Base-by-base conservation (phyloP, 1,139 yeast species). In the Candida sanyaensis region DNA sequence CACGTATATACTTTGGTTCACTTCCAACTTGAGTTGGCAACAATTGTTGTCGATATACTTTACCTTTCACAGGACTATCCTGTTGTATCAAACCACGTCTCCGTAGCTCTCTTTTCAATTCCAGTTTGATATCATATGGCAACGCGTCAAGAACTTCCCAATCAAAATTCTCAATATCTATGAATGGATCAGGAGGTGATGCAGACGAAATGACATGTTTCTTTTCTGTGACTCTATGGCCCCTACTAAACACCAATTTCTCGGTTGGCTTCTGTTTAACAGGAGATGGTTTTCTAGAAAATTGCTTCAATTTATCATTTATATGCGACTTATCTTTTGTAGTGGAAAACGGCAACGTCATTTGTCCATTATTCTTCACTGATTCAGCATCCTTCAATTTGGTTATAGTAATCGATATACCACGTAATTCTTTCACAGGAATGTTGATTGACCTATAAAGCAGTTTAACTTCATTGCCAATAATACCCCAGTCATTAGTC, bases 341-440 rank as follows among this genome's bases (percentile, higher is more conserved):
- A 11, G 44, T 44, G 8, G 43, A 46, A 51, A 78, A 77, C 0
- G 77, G 74, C 26, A 83, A 60, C 45, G 61, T 69, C 64, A 63
- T 70, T 56, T 82, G 87, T 33, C 68, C 67, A 46, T 54, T 61
- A 6, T 34, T 50, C 53, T 60, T 59, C 30, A 65, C 44, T 4
- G 44, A 54, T 3, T 69, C 76, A 10, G 69, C 72, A 50, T 71
- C 75, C 33, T 71, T 72, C 42, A 89, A 68, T 55, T 79, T 81
- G 7, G 78, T 74, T 65, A 90, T 73, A 34, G 84, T 86, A 0
- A 92, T 72, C 0, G 96, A 86, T 1, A 92, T 65, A 0, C 98
- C 98, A 47, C 98, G 69, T 11, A 92, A 66, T 43, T 89, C 96
- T 6, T 61, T 61, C 0, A 89, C 84, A 0, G 87, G 85, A 42